phyloP scores from a whole-genome alignment of 306 rosid species.

The Abrus precatorius region DNA sequence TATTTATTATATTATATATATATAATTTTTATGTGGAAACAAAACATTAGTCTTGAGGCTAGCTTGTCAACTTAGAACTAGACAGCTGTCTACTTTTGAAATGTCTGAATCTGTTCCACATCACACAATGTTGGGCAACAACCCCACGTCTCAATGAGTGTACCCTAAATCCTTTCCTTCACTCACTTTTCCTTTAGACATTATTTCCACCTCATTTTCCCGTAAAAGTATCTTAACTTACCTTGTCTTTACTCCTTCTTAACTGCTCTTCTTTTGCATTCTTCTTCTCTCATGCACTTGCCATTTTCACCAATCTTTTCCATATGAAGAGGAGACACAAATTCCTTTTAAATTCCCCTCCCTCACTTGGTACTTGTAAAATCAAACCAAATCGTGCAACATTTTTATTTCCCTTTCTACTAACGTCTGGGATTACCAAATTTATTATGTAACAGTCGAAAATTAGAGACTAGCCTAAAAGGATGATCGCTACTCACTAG shows the following conservation, averaged over 20 bases:
- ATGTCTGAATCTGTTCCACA: slow-evolving; percentile 53
- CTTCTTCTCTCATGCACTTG: not conserved
- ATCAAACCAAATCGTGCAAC: slow-evolving; percentile 48
- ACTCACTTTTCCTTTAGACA: slow-evolving; percentile 9
- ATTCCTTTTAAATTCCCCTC: not conserved
- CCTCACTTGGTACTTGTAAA: slow-evolving; percentile 23
- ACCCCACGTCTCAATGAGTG: not conserved
- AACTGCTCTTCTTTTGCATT: not conserved
- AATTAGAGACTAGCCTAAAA: not conserved
- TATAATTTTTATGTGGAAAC: not conserved
- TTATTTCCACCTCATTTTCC: slow-evolving; percentile 45
- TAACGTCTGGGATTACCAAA: slow-evolving; percentile 35
- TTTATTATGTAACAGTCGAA: not conserved
- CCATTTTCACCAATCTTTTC: slow-evolving; percentile 44
- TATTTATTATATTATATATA: no score
- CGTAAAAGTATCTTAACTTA: slow-evolving; percentile 25
- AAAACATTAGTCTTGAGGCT: not conserved
- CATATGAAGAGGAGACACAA: slow-evolving; percentile 45
- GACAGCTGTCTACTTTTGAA: slow-evolving; percentile 59
- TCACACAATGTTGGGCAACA: slow-evolving; percentile 32
- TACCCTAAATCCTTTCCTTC: not conserved
- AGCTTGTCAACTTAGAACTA: slow-evolving; percentile 1
- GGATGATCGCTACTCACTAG: not conserved
- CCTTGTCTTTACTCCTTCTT: not conserved
- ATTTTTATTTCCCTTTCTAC: slow-evolving; percentile 44